Percentiles rank a stretch among this genome's conserved stretches.
Evolutionary conservation across 331 rosid genomes (phyloP).

Genomic region (Quercus lobata): DNA sequence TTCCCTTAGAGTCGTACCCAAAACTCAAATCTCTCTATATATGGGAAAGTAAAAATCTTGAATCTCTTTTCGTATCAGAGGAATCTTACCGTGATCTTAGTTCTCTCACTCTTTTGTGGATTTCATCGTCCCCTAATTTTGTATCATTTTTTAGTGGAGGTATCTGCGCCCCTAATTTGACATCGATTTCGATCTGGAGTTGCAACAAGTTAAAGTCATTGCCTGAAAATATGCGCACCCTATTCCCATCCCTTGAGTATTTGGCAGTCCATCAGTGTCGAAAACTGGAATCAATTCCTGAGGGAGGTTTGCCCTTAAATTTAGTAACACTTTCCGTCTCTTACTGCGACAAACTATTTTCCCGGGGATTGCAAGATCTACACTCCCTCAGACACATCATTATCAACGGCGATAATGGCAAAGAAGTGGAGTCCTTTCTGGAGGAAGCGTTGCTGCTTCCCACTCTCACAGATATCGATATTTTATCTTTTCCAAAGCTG

Average conservation of each 20-base stretch:
- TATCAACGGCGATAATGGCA: not conserved
- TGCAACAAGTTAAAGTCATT: too few species aligned
- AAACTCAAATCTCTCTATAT: rapidly evolving
- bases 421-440: too few species aligned
- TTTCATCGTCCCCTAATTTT: too few species aligned
- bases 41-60: rapidly evolving
- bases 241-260: not conserved
- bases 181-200: rapidly evolving
- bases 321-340: rapidly evolving
- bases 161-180: too few species aligned
- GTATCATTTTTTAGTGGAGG: too few species aligned
- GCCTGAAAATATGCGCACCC: not conserved
- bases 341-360: not conserved
- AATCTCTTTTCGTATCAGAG: too few species aligned
- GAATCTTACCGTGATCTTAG: too few species aligned
- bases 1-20: not conserved
- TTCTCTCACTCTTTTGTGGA: rapidly evolving
- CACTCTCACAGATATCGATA: rapidly evolving
- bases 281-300: not conserved
- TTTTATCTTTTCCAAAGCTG: rapidly evolving
- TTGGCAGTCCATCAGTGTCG: rapidly evolving
- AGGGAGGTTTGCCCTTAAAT: too few species aligned
- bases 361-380: constrained; percentile 2
- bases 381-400: not conserved
- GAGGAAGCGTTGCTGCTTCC: too few species aligned